Evolutionary conservation across 163 green algal species (phyloP).

Genomic region (Prototheca wickerhamii): DNA sequence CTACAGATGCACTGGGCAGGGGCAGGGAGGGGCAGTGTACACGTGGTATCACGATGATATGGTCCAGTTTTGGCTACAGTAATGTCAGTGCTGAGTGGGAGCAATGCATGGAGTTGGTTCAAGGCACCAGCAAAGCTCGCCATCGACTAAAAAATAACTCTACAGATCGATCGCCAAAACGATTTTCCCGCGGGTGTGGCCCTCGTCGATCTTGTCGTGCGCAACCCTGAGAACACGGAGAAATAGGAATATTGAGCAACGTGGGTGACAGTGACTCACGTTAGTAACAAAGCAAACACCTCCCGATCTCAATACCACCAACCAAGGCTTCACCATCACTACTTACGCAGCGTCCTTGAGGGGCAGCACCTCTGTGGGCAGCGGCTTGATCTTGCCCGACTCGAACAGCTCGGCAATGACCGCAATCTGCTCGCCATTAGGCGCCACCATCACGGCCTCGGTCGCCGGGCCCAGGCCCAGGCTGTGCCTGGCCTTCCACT

Average conservation of each 20-base stretch:
- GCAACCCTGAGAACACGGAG: neutral
- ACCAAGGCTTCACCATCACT: neutral
- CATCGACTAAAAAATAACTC: no score
- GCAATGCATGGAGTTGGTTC: no score
- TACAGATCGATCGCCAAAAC: neutral
- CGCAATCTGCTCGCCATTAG: constrained; percentile 12
- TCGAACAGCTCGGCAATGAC: constrained; percentile 5
- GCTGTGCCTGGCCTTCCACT: neutral
- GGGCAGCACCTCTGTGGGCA: constrained; percentile 12
- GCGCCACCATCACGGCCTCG: constrained; percentile 6
- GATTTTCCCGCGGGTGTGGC: neutral
- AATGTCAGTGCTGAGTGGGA: no score
- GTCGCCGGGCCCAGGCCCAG: constrained; percentile 19
- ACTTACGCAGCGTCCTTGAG: constrained; percentile 18
- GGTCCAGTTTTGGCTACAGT: no score
- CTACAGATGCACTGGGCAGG: no score
- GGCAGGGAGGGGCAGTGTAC: no score
- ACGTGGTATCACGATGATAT: no score
- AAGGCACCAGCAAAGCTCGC: no score
- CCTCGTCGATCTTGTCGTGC: neutral
- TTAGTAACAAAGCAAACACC: neutral
- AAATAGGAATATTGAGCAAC: no score
- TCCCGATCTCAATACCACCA: neutral
- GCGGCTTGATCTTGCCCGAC: constrained; percentile 14
- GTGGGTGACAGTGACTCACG: neutral